Percentiles rank a stretch among this genome's conserved stretches.
phyloP scores from a whole-genome alignment of 352 stramenopile genomes.

The Pythium guiyangense region DNA sequence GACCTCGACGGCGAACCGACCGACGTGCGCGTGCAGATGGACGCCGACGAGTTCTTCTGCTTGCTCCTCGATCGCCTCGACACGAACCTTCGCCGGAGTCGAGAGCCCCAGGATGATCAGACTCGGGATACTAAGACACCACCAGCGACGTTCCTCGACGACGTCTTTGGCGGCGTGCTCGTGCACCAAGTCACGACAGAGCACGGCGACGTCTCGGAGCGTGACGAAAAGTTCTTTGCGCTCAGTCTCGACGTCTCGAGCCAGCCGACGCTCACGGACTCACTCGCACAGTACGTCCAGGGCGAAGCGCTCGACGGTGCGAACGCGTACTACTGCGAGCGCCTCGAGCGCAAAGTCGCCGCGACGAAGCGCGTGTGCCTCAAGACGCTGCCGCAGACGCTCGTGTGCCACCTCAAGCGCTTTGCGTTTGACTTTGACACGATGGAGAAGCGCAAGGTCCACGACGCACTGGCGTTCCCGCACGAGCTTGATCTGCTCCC shows the following conservation, averaged over 20 bases:
- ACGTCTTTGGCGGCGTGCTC: conserved; percentile 68
- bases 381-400: conserved; percentile 65
- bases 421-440: conserved; percentile 90
- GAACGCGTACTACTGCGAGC: conserved; percentile 79
- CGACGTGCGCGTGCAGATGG: conserved; percentile 74
- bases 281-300: conserved; percentile 63
- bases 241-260: conserved; percentile 78
- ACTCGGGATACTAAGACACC: not conserved
- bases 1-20: conserved; percentile 73
- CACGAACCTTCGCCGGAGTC: conserved; percentile 13
- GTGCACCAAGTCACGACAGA: conserved; percentile 85
- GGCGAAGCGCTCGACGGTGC: conserved; percentile 71
- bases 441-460: conserved; percentile 88
- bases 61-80: conserved; percentile 77
- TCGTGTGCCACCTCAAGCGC: conserved; percentile 83
- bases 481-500: conserved; percentile 87
- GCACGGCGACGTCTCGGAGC: conserved; percentile 68
- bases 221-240: conserved; percentile 83
- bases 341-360: conserved; percentile 59
- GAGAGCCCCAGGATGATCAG: not conserved
- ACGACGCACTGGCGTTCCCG: conserved; percentile 83
- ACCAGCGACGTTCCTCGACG: conserved; percentile 19
- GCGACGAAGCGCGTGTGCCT: conserved; percentile 83
- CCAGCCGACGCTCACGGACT: conserved; percentile 57
- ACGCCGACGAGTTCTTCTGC: conserved; percentile 82